Percentiles rank a stretch among this genome's conserved stretches.
phyloP scores from a whole-genome alignment of 768 basidiomycete species.

The Tricholoma hemisulphureum region DNA sequence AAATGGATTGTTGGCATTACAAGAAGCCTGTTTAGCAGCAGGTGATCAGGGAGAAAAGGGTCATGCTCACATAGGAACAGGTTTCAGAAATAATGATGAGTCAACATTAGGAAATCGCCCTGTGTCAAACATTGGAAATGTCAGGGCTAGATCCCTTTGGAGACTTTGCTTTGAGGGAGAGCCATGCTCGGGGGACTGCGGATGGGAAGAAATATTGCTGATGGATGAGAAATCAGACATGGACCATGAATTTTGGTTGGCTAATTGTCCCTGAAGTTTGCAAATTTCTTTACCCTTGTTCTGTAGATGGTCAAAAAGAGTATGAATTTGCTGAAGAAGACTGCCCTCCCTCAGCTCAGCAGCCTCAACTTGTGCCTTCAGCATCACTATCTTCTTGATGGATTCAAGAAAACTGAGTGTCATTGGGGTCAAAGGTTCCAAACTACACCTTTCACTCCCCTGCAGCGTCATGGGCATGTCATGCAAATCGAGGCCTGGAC shows the following conservation, averaged over 20 bases:
- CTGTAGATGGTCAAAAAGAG: background rate
- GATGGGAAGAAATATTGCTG: background rate
- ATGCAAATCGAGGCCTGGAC: background rate
- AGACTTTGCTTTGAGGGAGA: no score
- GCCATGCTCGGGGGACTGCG: no score
- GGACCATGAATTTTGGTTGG: background rate
- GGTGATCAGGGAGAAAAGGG: background rate
- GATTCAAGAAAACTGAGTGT: background rate
- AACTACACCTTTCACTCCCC: background rate
- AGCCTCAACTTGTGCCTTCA: background rate
- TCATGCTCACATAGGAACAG: background rate
- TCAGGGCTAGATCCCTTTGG: background rate
- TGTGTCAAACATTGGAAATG: background rate
- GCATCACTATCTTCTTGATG: background rate
- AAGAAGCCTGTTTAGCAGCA: background rate
- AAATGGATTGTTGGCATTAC: no score
- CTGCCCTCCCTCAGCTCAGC: no score
- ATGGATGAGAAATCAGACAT: background rate
- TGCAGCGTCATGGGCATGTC: background rate
- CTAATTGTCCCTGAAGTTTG: background rate
- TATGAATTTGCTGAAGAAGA: background rate
- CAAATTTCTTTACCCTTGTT: background rate
- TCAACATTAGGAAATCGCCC: background rate
- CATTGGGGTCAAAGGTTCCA: background rate
- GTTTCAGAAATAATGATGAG: background rate